Conservation (phyloP, 2,329 filamentous ascomycete genomes). For the Exophiala lecanii-corni region DNA sequence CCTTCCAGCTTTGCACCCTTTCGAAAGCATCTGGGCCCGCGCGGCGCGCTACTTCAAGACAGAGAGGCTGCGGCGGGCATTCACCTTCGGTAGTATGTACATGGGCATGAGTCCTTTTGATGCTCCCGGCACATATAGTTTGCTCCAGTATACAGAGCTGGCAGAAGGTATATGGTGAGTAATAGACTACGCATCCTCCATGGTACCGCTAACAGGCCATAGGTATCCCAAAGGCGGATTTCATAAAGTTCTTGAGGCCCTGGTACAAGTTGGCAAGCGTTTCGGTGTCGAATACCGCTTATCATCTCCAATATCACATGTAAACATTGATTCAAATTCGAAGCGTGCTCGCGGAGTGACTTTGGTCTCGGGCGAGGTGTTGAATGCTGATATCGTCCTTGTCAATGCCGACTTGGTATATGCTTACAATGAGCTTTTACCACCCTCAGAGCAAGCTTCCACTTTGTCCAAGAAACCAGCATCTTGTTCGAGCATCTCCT, state of each 20-base stretch:
- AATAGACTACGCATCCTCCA: neutral
- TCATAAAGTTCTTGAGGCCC: constrained; percentile 58
- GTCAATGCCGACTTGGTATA: constrained; percentile 72
- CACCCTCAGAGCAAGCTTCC: constrained; percentile 41
- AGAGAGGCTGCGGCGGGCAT: constrained; percentile 63
- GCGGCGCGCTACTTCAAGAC: constrained; percentile 65
- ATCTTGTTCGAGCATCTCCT: constrained; percentile 69
- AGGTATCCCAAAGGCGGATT: constrained; percentile 57
- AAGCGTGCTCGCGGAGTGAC: constrained; percentile 55
- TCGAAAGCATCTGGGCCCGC: constrained; percentile 65
- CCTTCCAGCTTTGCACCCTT: constrained; percentile 60
- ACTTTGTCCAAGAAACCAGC: constrained; percentile 32
- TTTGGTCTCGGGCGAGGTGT: constrained; percentile 53
- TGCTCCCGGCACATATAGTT: constrained; percentile 67
- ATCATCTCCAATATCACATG: constrained; percentile 52
- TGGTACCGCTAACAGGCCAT: neutral
- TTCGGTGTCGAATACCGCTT: constrained; percentile 61
- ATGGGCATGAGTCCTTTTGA: constrained; percentile 78
- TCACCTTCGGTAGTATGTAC: constrained; percentile 77
- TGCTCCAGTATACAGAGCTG: constrained; percentile 71
- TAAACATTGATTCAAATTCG: constrained; percentile 52
- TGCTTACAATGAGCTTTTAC: constrained; percentile 66
- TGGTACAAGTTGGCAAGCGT: constrained; percentile 59
- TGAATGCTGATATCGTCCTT: constrained; percentile 62
- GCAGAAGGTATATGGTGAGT: constrained; percentile 71